Base-by-base conservation (phyloP, 2,329 filamentous ascomycete species). In the Leptographium wingfieldii region DNA sequence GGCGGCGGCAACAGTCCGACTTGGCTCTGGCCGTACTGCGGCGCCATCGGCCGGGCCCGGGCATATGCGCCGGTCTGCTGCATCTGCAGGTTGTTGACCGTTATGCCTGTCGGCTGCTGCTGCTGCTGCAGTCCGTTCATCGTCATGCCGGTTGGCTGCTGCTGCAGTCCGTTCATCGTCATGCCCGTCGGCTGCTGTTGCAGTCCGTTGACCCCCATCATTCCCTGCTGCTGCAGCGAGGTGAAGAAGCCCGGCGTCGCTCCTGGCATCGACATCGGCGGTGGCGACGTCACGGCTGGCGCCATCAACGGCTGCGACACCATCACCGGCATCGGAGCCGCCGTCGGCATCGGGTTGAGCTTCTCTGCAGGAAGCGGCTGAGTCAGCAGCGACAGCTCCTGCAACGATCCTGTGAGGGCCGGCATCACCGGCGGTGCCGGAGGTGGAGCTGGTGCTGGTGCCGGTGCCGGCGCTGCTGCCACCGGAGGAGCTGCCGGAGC, bases 11-110 rank as follows among this genome's bases (percentile, higher is more conserved):
- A 77, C 22, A n/a, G 19, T 3, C 83, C 82, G 48, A 81, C 75
- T 65, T 82, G 77, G 52, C 77, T 79, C 61, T 82, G 80, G 63
- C 80, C 75, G 53, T 75, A 76, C 62, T 86, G 84, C 55, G 90
- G 88, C 46, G 86, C 80, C 61, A 83, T 76, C 53, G 90, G 91
- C 63, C 90, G 79, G 70, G 90, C 86, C 65, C 90, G 76, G 58
- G 77, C 71, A 69, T 74, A 77, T 9, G 51, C 55, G 29, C 5
- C 51, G 3, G 29, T 38, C 35, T 38, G 35, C 10, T 38, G 35
- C 35, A 38, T 38, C 35, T 11, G 10, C 35, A 38, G 35, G 31
- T 7, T 31, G 77, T 38, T 38, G 10, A 43, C 46, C 5, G 22
- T 48, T 31, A n/a, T n/a, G 4, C 31, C 75, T 61, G 77, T 72